A percentile compares a stretch with the other conserved stretches of the same genome.
These are phyloP conservation scores for Pythium scleroteichum DNA, from an alignment of 352 stramenopile species.

Conservation along the genomic window DNA sequence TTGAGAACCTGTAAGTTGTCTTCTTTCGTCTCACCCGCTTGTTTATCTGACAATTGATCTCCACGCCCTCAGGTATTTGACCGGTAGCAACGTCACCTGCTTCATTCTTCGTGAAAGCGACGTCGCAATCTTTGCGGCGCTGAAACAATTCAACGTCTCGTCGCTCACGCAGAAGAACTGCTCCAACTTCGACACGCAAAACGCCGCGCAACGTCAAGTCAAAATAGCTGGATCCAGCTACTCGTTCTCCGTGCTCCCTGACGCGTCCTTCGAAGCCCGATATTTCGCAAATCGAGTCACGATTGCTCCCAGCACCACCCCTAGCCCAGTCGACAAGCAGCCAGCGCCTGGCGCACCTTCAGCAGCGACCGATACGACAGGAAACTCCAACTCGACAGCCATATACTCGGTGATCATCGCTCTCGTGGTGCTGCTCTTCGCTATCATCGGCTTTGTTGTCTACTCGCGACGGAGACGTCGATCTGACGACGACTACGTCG, in stretches of 20 bases:
- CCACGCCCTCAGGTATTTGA: slow-evolving; percentile 1
- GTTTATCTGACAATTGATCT: not conserved
- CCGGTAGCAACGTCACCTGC: slow-evolving; percentile 11
- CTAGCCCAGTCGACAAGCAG: too few species aligned
- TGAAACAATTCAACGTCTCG: slow-evolving; percentile 11
- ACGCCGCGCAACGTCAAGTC: not conserved
- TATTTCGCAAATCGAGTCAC: not conserved
- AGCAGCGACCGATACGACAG: too few species aligned
- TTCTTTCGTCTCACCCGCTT: too few species aligned
- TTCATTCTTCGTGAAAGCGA: slow-evolving; percentile 16
- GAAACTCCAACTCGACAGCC: too few species aligned
- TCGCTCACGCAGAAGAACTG: slow-evolving; percentile 9
- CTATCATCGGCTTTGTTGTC: not conserved
- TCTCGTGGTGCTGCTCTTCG: not conserved
- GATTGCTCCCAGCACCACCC: too few species aligned
- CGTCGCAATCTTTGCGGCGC: not conserved
- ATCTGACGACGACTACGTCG: too few species aligned
- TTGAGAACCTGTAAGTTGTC: slow-evolving; percentile 7
- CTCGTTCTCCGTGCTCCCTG: not conserved
- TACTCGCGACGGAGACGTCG: not conserved
- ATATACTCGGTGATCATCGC: not conserved
- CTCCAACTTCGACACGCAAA: not conserved
- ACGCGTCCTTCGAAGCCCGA: not conserved
- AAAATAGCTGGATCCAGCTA: not conserved
- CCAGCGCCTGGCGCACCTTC: too few species aligned